Base-by-base conservation (phyloP, 441 rosid genomes). In the Mallotus repandus region DNA sequence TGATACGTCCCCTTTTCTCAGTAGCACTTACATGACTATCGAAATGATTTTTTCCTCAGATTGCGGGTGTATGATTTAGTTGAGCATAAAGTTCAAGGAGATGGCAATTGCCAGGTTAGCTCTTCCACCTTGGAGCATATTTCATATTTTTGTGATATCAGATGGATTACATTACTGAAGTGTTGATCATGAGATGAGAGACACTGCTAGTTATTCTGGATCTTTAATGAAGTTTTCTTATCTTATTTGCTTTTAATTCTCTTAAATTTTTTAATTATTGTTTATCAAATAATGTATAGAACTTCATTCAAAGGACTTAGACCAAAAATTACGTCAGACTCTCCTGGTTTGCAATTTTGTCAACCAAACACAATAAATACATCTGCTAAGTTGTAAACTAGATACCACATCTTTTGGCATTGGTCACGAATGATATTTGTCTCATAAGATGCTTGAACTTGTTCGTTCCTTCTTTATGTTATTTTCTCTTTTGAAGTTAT, bases 71-170 rank as follows among this genome's bases (percentile, higher is more conserved):
- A 72, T 72, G 81, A 75, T 60, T 72, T 82, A 38, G 71, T 69
- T 12, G 85, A 84, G 79, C 82, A 3, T 54, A 82, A 81, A 70
- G 87, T 84, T 50, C 80, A 81, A 70, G 87, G 87, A 35, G 87
- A 84, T 79, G 87, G 87, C 45, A 84, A 84, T 68, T 83, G 87
- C 63, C 85, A 80, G 85, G 82, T 81, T 65, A 50, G 74, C 41
- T 63, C 59, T 59, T 9, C 64, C 25, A 68, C 38, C 63, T 55
- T 18, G 62, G 72, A 55, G 72, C 52, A 12, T 65, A 6, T 48
- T 68, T 16, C 58, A 50, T 50, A 11, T 16, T 53, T 15, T 18
- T 52, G 60, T 18, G 54, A 53, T n/a, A 5, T 19, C 68, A 46
- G 55, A 21, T 64, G 4, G n/a, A 32, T 11, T 22, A 5, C 8